These are phyloP conservation scores for Penicillium brasilianum DNA, from an alignment of 2,329 filamentous ascomycete species.

Conservation along the genomic window DNA sequence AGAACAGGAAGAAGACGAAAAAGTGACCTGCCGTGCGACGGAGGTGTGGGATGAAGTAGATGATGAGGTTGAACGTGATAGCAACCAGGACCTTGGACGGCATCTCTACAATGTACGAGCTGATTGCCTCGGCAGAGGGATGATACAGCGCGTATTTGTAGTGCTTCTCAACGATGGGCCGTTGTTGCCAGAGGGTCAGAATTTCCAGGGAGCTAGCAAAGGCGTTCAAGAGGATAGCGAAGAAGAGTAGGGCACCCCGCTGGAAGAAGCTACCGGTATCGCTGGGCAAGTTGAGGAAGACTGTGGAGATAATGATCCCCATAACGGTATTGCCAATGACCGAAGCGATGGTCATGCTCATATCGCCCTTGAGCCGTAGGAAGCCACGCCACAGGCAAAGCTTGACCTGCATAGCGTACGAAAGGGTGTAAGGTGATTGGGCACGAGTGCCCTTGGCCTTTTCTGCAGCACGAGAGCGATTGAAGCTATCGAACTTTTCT, in stretches of 20 bases:
- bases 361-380: constrained; percentile 74
- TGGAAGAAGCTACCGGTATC: constrained; percentile 74
- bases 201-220: constrained; percentile 80
- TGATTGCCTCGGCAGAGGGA: constrained; percentile 83
- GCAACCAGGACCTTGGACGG: constrained; percentile 77
- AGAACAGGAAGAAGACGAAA: constrained; percentile 84
- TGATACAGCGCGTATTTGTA: constrained; percentile 85
- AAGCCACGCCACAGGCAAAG: constrained; percentile 82
- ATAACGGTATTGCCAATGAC: constrained; percentile 71
- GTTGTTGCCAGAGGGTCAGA: constrained; percentile 82
- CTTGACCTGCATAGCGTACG: constrained; percentile 72
- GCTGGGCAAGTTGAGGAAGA: constrained; percentile 76
- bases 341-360: constrained; percentile 70
- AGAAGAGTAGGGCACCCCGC: constrained; percentile 79
- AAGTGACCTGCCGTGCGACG: constrained; percentile 74
- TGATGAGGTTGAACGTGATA: constrained; percentile 74
- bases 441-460: constrained; percentile 56
- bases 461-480: constrained; percentile 45
- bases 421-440: constrained; percentile 81
- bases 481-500: constrained; percentile 43
- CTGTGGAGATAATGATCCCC: constrained; percentile 74
- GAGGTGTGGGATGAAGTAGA: constrained; percentile 89
- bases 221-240: constrained; percentile 82
- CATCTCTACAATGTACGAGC: constrained; percentile 83
- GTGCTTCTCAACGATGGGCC: constrained; percentile 92